A percentile compares a stretch with the other conserved stretches of the same genome.
These are phyloP conservation scores for Pyrus pyrifolia DNA, from an alignment of 306 rosid species.

Conservation along the genomic window DNA sequence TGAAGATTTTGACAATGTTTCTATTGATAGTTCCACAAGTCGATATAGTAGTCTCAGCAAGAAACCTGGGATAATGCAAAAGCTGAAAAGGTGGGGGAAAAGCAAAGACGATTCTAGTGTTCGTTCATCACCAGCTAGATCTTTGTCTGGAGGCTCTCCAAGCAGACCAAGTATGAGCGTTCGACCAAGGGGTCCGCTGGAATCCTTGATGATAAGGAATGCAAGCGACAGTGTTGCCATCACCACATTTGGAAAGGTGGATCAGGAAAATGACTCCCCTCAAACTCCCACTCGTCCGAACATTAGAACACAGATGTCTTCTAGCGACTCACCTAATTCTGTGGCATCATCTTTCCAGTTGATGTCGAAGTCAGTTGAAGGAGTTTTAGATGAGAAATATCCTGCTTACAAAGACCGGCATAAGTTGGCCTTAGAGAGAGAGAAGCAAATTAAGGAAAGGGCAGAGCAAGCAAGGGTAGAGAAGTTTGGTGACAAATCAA, in stretches of 20 bases:
- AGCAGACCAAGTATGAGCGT: slow-evolving; percentile 55
- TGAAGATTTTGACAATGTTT: slow-evolving; percentile 89
- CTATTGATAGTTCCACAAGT: slow-evolving; percentile 70
- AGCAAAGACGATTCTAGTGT: slow-evolving; percentile 67
- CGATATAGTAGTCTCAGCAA: slow-evolving; percentile 62
- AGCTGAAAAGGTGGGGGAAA: slow-evolving; percentile 84
- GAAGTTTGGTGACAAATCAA: slow-evolving; percentile 60
- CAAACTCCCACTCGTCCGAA: slow-evolving; percentile 46
- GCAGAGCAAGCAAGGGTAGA: slow-evolving; percentile 80
- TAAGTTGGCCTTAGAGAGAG: slow-evolving; percentile 85
- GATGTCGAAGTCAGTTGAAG: slow-evolving; percentile 93
- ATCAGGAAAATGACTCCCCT: slow-evolving; percentile 61
- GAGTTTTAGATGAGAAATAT: slow-evolving; percentile 70
- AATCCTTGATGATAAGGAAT: slow-evolving; percentile 77
- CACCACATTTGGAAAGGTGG: slow-evolving; percentile 69
- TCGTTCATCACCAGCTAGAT: slow-evolving; percentile 60
- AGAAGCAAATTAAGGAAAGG: slow-evolving; percentile 68
- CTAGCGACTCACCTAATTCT: slow-evolving; percentile 52
- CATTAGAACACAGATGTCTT: slow-evolving; percentile 42
- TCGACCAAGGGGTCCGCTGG: slow-evolving; percentile 71
- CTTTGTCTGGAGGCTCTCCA: slow-evolving; percentile 66
- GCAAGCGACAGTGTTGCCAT: slow-evolving; percentile 70
- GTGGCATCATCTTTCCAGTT: slow-evolving; percentile 81
- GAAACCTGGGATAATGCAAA: slow-evolving; percentile 73
- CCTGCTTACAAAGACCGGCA: slow-evolving; percentile 92